These are phyloP conservation scores for Rhizopus arrhizus DNA, from an alignment of 371 early-diverging fungal genomes.

Conservation along the genomic window DNA sequence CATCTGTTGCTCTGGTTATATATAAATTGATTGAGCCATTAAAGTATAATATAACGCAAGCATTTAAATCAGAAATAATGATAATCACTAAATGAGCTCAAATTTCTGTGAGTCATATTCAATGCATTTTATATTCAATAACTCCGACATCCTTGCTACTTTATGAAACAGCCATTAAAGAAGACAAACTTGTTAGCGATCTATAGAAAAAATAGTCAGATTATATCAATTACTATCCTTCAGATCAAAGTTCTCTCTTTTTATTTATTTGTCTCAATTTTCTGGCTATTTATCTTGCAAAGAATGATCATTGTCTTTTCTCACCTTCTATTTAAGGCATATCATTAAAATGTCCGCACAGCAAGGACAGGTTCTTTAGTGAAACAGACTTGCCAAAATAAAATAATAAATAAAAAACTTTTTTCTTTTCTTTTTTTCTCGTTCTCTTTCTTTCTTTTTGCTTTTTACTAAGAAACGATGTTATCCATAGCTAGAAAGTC, in stretches of 20 bases:
- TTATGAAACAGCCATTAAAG: no score
- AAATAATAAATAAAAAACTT: background rate
- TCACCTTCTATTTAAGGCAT: background rate
- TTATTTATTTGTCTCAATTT: no score
- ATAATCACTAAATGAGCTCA: constrained; percentile 2
- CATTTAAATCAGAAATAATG: background rate
- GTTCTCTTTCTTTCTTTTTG: constrained; percentile 13
- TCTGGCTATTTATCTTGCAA: background rate
- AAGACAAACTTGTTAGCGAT: no score
- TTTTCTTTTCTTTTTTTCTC: constrained; percentile 6
- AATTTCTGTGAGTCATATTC: constrained; percentile 15
- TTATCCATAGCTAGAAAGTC: constrained; percentile 42
- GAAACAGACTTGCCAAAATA: constrained; percentile 6
- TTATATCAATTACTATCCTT: no score
- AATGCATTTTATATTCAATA: constrained; percentile 5
- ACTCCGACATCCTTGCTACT: background rate
- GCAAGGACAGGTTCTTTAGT: background rate
- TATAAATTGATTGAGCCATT: no score
- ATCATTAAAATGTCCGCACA: background rate
- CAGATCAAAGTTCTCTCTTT: background rate
- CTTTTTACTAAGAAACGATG: constrained; percentile 21
- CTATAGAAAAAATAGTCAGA: no score
- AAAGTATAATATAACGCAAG: no score
- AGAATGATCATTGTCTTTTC: background rate
- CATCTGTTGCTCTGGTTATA: no score